These are phyloP conservation scores for Cyclospora cayetanensis DNA, from an alignment of 169 alveolate genomes.

Conservation along the genomic window DNA sequence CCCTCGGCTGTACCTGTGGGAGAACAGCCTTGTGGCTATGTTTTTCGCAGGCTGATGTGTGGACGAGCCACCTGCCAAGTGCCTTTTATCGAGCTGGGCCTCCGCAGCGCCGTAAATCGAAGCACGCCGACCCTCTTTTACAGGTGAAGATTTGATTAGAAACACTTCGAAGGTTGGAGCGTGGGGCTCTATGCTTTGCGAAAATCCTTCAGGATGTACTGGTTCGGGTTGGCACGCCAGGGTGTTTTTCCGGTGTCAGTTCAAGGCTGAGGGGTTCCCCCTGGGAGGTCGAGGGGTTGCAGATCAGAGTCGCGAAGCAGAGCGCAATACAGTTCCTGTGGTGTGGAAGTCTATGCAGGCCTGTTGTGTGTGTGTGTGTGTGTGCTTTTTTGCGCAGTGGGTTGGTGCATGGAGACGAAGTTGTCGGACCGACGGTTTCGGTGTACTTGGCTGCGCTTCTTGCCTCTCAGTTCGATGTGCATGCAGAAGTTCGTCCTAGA, in stretches of 20 bases:
- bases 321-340: no score
- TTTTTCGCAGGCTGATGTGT: conserved; percentile 1
- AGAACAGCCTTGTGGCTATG: not conserved
- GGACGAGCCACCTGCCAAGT: conserved; percentile 8
- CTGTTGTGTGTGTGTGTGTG: no score
- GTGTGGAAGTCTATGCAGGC: no score
- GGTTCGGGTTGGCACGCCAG: not conserved
- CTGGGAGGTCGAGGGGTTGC: no score
- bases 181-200: not conserved
- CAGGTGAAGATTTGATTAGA: conserved; percentile 6
- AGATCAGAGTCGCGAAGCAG: no score
- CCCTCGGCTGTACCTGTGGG: no score
- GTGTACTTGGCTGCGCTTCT: conserved; percentile 40
- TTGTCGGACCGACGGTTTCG: conserved; percentile 66
- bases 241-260: no score
- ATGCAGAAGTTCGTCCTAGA: not conserved
- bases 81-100: conserved; percentile 11
- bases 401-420: conserved; percentile 68
- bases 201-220: not conserved
- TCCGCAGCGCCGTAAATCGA: not conserved
- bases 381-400: conserved; percentile 59
- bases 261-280: no score
- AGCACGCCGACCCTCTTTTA: conserved; percentile 22
- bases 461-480: not conserved
- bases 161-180: no score